phyloP scores from a whole-genome alignment of 1,284 basidiomycete genomes.

The Ceratobasidium sp. region DNA sequence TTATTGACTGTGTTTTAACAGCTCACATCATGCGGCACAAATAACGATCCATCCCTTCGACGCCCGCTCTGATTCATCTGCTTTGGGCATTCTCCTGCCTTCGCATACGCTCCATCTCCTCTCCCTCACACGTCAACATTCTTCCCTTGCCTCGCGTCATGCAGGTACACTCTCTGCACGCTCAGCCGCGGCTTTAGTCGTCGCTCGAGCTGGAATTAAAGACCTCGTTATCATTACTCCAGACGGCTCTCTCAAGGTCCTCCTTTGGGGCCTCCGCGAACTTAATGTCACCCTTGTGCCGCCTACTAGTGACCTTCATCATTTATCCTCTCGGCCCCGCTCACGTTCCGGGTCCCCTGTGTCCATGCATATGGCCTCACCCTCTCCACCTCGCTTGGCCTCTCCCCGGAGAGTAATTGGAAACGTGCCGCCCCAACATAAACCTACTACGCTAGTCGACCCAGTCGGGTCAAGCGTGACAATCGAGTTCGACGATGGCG shows the following conservation, averaged over 20 bases:
- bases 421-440: conserved; percentile 49
- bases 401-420: conserved; percentile 46
- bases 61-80: conserved; percentile 63
- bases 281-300: conserved; percentile 58
- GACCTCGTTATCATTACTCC: conserved; percentile 77
- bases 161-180: conserved; percentile 63
- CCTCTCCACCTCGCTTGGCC: conserved; percentile 47
- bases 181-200: conserved; percentile 70
- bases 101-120: conserved; percentile 66
- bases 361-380: conserved; percentile 14
- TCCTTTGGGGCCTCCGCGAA: conserved; percentile 72
- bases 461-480: conserved; percentile 63
- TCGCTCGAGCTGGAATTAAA: conserved; percentile 71
- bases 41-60: conserved; percentile 59
- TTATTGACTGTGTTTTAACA: conserved; percentile 52
- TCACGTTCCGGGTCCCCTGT: conserved; percentile 2
- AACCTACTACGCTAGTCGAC: conserved; percentile 56
- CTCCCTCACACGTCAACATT: conserved; percentile 60
- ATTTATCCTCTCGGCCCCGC: background rate
- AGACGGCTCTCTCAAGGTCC: conserved; percentile 65
- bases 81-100: conserved; percentile 70
- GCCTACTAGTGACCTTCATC: conserved; percentile 4
- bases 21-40: conserved; percentile 53
- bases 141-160: conserved; percentile 61
- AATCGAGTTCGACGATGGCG: conserved; percentile 65